These are phyloP conservation scores for Pluteus cervinus DNA, from an alignment of 768 basidiomycete genomes.

Conservation along the genomic window DNA sequence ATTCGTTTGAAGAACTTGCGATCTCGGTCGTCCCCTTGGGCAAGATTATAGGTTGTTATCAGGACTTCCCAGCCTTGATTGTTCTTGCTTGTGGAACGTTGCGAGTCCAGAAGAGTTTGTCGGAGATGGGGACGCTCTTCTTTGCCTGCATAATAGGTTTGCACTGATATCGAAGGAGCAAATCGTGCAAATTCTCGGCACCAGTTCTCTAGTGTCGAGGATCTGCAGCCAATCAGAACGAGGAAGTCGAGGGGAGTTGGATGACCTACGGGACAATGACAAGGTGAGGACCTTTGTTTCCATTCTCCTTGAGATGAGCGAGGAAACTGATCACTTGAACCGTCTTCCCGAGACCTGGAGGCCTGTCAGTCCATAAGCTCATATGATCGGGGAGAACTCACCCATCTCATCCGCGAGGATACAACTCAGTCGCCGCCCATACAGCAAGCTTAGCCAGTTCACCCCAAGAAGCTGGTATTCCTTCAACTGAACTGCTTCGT, in stretches of 20 bases:
- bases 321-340: conserved; percentile 98
- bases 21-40: conserved; percentile 85
- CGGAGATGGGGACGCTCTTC: conserved; percentile 74
- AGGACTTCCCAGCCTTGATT: conserved; percentile 84
- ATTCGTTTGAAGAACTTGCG: conserved; percentile 90
- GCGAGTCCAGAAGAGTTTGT: conserved; percentile 61
- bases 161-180: conserved; percentile 77
- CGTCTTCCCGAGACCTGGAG: conserved; percentile 91
- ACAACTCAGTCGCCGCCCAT: conserved; percentile 76
- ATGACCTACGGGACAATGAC: conserved; percentile 87
- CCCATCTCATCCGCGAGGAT: conserved; percentile 99
- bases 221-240: conserved; percentile 36
- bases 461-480: conserved; percentile 97
- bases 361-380: conserved; percentile 7
- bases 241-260: conserved; percentile 5
- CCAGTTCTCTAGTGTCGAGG: conserved; percentile 98
- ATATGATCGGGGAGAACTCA: conserved; percentile 28
- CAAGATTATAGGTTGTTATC: conserved; percentile 93
- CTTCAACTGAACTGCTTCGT: conserved; percentile 72
- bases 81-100: conserved; percentile 37
- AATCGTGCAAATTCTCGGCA: conserved; percentile 93
- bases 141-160: conserved; percentile 93
- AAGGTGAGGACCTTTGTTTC: conserved; percentile 80
- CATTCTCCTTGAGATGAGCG: conserved; percentile 77
- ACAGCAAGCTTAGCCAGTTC: conserved; percentile 92